Conservation (phyloP, 208 protist species). For the Trypanosomatidae sp. region DNA sequence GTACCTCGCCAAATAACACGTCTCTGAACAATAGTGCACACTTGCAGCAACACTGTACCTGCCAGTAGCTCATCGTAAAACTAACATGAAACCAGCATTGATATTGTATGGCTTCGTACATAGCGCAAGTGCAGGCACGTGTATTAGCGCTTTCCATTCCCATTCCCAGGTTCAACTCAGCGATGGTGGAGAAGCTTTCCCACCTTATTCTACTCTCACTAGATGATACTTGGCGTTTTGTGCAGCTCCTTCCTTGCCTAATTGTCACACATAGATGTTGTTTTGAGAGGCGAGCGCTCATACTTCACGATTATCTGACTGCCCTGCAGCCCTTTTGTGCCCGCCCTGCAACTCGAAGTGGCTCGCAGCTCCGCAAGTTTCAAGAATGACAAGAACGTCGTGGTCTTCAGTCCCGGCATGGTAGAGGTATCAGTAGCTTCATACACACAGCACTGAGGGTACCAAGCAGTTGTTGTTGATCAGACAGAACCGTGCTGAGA, state of each 20-base stretch:
- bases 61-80: background rate
- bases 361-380: background rate
- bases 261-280: background rate
- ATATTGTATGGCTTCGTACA: background rate
- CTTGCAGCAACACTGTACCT: background rate
- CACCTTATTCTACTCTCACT: background rate
- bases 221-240: background rate
- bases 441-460: conserved; percentile 23
- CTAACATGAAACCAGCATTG: background rate
- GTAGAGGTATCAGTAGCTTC: conserved; percentile 22
- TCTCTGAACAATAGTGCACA: no score
- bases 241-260: background rate
- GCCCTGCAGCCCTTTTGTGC: background rate
- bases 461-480: conserved; percentile 23
- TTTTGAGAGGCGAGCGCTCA: background rate
- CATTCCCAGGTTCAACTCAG: background rate
- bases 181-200: background rate
- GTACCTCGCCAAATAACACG: background rate
- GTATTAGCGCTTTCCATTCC: background rate
- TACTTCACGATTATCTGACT: background rate
- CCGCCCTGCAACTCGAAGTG: background rate
- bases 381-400: conserved; percentile 7
- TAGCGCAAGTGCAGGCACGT: no score
- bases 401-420: conserved; percentile 29
- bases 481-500: conserved; percentile 17